Evolutionary conservation across 305 asterid genomes (phyloP).

Genomic region (Rubia tinctorum): DNA sequence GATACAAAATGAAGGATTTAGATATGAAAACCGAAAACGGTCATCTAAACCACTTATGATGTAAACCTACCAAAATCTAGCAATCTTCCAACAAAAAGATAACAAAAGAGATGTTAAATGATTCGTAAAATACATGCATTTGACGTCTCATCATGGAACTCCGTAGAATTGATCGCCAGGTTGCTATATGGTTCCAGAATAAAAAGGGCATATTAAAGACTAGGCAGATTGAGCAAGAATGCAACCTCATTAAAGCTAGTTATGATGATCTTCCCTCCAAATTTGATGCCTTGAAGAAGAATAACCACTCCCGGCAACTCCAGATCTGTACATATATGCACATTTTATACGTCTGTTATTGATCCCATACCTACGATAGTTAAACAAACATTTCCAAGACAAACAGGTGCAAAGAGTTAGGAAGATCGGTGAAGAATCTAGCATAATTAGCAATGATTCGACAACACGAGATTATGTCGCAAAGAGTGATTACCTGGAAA

Average conservation of each 20-base stretch:
- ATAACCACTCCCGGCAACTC: slow-evolving; percentile 48
- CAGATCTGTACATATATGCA: slow-evolving; percentile 39
- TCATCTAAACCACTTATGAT: too few relatives aligned
- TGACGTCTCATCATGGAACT: too few relatives aligned
- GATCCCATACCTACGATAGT: too few relatives aligned
- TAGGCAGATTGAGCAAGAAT: slow-evolving; percentile 59
- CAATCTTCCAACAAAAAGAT: too few relatives aligned
- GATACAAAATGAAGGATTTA: too few relatives aligned
- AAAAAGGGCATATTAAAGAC: slow-evolving; percentile 76
- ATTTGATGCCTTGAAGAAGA: slow-evolving; percentile 46
- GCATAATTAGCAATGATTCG: slow-evolving; percentile 19
- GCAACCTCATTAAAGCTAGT: slow-evolving; percentile 41
- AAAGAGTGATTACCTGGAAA: slow-evolving; percentile 34
- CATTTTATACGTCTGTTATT: background rate
- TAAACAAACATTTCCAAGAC: slow-evolving; percentile 13
- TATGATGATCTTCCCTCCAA: slow-evolving; percentile 48
- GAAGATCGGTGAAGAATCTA: slow-evolving; percentile 29
- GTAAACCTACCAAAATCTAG: too few relatives aligned
- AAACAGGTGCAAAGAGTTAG: slow-evolving; percentile 55
- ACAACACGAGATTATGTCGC: slow-evolving; percentile 17
- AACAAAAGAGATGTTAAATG: too few relatives aligned
- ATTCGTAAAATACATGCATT: too few relatives aligned
- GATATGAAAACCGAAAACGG: too few relatives aligned
- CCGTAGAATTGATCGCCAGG: too few relatives aligned
- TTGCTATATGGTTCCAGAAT: slow-evolving; percentile 92